Conservation (phyloP, 148 eudicot species). For the Camellia japonica region DNA sequence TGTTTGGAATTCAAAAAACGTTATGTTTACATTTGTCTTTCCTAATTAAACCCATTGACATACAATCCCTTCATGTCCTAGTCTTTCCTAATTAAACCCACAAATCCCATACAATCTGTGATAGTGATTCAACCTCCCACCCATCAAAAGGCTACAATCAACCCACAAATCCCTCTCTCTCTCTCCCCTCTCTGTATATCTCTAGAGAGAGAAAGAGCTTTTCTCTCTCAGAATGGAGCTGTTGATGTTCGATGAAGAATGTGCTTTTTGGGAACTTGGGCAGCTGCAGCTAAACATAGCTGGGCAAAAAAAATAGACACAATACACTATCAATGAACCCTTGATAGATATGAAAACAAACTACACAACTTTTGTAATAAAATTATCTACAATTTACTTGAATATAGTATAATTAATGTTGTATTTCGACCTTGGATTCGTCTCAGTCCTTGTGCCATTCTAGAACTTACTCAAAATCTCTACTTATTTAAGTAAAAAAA, state of each 20-base stretch:
- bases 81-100: not conserved
- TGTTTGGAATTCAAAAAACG: not conserved
- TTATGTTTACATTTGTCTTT: not conserved
- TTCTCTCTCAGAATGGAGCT: slow-evolving; percentile 38
- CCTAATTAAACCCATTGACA: no score
- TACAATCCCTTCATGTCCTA: not conserved
- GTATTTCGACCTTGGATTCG: no score
- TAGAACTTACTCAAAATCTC: no score
- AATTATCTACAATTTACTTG: no score
- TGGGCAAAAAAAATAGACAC: slow-evolving; percentile 6
- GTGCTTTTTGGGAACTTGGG: slow-evolving; percentile 31
- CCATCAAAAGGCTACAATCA: not conserved
- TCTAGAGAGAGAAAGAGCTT: not conserved
- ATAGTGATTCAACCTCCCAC: not conserved
- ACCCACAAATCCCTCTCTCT: not conserved
- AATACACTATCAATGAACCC: not conserved
- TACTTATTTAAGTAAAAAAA: no score
- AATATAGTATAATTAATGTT: no score
- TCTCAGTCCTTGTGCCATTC: no score
- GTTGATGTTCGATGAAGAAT: slow-evolving; percentile 33
- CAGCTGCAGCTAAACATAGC: slow-evolving; percentile 25
- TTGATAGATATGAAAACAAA: no score
- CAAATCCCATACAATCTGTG: not conserved
- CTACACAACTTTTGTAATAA: no score
- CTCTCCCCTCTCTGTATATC: not conserved